Evolutionary conservation across 2,329 filamentous ascomycete genomes (phyloP), one percentile per base, ranked within the genome.

Genomic region (Grosmannia huntii): DNA sequence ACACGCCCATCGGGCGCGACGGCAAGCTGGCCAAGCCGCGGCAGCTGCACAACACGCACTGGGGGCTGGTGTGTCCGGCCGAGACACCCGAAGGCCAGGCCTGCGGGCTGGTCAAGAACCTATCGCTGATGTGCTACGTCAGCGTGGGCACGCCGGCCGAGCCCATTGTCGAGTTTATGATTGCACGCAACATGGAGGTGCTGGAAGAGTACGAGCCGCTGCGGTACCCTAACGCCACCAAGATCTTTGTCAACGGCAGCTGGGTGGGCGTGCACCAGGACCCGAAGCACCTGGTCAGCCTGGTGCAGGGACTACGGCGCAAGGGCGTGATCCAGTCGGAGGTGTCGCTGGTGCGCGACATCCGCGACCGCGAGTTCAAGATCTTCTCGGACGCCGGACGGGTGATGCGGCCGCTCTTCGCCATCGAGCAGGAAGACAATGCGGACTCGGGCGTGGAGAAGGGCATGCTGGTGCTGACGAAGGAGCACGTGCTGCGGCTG

Each of bases 1-100:
- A 99, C 71, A 99, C 95, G 0, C 94, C 94, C 0, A 95, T 99
- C 63, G 94, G 95, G 61, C 84, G 95, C 75, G 95, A 99, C 72
- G 95, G 94, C 65, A 99, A 99, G 73, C 87, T 99, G 64, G 95
- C 95, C 48, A 99, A 99, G 72, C 94, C 94, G 46, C 88, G 94
- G 60, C 95, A 99, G 74, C 80, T 99, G 63, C 94, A 99, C 77
- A 97, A 97, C 72, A 97, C 92, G 7, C 94, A 99, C 69, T 99
- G 94, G 94, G 94, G 94, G 62, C 76, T 97, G 66, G 92, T 99
- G 21, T 99, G 94, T 71, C 94, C 94, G 33, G 92, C 94, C 33
- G 94, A 99, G 71, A 99, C 94, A 19, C 94, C 94, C 27, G 94
- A 99, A 81, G 94, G 94, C 63, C 94, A 99, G 71, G 94, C 94